Conservation (phyloP, 108 stramenopile species). For the Stephanodiscus minutulus region DNA sequence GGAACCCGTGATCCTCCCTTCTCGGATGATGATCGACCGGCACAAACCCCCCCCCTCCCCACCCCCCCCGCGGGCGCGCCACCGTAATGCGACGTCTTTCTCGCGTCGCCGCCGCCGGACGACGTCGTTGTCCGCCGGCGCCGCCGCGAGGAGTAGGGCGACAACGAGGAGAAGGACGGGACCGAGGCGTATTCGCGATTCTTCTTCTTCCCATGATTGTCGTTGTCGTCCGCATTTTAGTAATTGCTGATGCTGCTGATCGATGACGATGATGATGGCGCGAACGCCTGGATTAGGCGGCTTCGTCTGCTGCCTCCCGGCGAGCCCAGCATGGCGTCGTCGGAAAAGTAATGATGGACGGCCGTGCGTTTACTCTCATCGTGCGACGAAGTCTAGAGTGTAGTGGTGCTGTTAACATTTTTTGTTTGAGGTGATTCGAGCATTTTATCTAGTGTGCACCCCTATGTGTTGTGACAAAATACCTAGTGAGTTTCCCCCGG, state of each 20-base stretch:
- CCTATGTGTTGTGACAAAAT: too few relatives aligned
- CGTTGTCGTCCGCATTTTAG: too few relatives aligned
- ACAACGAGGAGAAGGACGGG: slow-evolving; percentile 8
- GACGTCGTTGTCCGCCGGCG: background rate
- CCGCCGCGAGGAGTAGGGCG: background rate
- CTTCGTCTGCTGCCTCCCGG: slow-evolving; percentile 30
- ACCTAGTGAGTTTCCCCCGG: too few relatives aligned
- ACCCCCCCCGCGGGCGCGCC: background rate
- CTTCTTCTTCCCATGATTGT: too few relatives aligned
- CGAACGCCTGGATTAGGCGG: slow-evolving; percentile 30
- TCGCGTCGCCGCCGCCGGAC: background rate
- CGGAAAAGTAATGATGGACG: background rate
- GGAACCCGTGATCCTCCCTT: slow-evolving; percentile 15
- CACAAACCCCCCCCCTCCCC: slow-evolving; percentile 2
- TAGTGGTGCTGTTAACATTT: too few relatives aligned
- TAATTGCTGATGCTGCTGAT: slow-evolving; percentile 16
- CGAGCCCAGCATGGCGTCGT: slow-evolving; percentile 13
- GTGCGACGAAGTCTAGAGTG: background rate
- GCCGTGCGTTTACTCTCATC: background rate
- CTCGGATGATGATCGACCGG: slow-evolving; percentile 2
- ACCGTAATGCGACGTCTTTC: background rate
- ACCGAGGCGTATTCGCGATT: slow-evolving; percentile 7
- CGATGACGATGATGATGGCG: too few relatives aligned
- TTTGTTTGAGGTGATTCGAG: too few relatives aligned
- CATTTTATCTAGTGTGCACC: too few relatives aligned